Base-by-base conservation (phyloP, 2,329 filamentous ascomycete genomes). In the Alternaria sp. region DNA sequence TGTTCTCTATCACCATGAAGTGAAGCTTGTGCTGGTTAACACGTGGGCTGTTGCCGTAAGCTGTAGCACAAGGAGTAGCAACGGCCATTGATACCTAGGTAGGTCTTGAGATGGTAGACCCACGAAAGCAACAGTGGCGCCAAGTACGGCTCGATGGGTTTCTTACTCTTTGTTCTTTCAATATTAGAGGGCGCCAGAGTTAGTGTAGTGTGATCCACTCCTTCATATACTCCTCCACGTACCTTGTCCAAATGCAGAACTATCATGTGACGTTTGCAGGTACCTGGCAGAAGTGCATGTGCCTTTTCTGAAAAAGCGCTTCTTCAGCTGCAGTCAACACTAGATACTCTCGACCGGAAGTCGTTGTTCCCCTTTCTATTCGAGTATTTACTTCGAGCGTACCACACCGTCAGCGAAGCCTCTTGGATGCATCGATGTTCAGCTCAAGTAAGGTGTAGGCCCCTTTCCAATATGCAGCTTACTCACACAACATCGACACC, bases 391-490 rank as follows among this genome's bases (percentile, higher is more conserved):
- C 1, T 23, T 17, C 23, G 3, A 11, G 13, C n/a, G 24, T 23
- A 34, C 21, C 17, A 34, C 13, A n/a, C 17, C 29, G 17, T 8
- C 17, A 34, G 7, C 4, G 31, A 46, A 24, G 9, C 11, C 7
- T 3, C 21, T 34, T 24, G 17, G 21, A 34, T 34, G 13, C 44
- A 34, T 34, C 13, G 2, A 31, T 24, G 14, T 10, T 34, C 13
- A n/a, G 31, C 29, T 11, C 29, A 24, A 23, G 23, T 4, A 8
- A 26, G 31, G 29, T 21, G 21, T 48, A 48, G 5, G 26, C 44
- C 44, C 31, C 8, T 48, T 17, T 17, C 11, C 44, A n/a, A 10
- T 34, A 48, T 26, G 44, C 44, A 36, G 31, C 44, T 48, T 48
- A 48, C 44, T n/a, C 29, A 24, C 29, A 33, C 31, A 26, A 10